A percentile compares a stretch with the other conserved stretches of the same genome.
phyloP scores from a whole-genome alignment of 768 basidiomycete genomes.

The Mycena filopes region DNA sequence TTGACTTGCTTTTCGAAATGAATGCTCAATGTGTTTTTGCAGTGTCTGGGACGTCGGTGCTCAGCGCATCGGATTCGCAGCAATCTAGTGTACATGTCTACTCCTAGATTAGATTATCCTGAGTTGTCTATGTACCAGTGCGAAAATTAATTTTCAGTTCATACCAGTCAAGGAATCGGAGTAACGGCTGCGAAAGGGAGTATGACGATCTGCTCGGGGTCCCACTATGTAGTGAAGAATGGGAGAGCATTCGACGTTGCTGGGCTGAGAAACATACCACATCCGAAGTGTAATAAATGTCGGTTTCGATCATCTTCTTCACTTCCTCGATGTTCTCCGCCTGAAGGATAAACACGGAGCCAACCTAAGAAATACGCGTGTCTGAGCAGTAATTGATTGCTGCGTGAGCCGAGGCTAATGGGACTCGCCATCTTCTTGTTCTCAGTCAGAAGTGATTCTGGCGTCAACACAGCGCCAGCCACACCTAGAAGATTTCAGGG shows the following conservation, averaged over 20 bases:
- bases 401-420: neutral
- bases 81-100: neutral
- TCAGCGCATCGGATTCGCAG: conserved; percentile 24
- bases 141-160: no score
- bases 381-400: neutral
- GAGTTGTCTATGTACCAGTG: no score
- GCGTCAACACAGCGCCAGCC: conserved; percentile 48
- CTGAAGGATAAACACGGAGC: conserved; percentile 56
- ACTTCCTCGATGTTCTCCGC: conserved; percentile 50
- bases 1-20: neutral
- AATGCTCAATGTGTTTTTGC: neutral
- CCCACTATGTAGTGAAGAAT: conserved; percentile 27
- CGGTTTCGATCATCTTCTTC: conserved; percentile 27
- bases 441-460: conserved; percentile 50
- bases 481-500: conserved; percentile 30
- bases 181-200: conserved; percentile 29
- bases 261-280: conserved; percentile 24
- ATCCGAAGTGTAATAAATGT: conserved; percentile 33
- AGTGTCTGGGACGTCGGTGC: conserved; percentile 21
- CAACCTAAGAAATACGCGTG: conserved; percentile 32
- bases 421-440: conserved; percentile 50
- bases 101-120: no score
- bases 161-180: conserved; percentile 26
- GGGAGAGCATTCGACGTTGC: neutral
- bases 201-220: conserved; percentile 30